These are phyloP conservation scores for Stevia rebaudiana DNA, from an alignment of 140 eudicot species.

Conservation along the genomic window DNA sequence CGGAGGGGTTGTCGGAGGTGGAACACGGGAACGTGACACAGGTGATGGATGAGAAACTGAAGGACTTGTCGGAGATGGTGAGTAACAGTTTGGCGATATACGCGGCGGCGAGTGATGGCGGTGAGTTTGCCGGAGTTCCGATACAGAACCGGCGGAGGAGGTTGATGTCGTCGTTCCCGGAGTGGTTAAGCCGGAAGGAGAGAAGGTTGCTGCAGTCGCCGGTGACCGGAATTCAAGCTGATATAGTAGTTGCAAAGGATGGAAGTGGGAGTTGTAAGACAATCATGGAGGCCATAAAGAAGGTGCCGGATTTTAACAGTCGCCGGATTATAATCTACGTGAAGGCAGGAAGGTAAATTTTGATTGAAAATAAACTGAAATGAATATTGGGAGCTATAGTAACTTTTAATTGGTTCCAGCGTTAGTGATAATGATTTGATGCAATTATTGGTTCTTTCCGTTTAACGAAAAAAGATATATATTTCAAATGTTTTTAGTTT, in stretches of 20 bases:
- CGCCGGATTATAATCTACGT: conserved; percentile 67
- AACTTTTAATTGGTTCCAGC: too few relatives aligned
- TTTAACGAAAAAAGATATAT: too few relatives aligned
- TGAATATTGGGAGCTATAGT: too few relatives aligned
- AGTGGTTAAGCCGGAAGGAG: conserved; percentile 54
- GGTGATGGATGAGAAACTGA: conserved; percentile 40
- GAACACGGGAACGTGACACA: conserved; percentile 39
- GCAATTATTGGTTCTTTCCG: too few relatives aligned
- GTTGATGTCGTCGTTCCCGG: conserved; percentile 40
- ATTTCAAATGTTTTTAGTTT: too few relatives aligned
- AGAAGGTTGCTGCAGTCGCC: conserved; percentile 50
- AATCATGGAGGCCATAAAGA: conserved; percentile 71
- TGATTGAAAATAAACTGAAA: too few relatives aligned
- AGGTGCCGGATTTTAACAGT: conserved; percentile 54
- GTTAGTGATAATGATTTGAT: too few relatives aligned
- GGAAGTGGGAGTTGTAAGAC: conserved; percentile 77
- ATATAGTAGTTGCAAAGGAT: conserved; percentile 63
- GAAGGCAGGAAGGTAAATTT: conserved; percentile 69
- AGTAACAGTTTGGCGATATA: conserved; percentile 70
- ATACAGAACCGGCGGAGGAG: conserved; percentile 47
- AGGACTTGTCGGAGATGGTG: conserved; percentile 61
- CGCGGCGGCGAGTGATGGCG: conserved; percentile 48
- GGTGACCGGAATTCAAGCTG: conserved; percentile 45
- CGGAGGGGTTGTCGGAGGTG: conserved; percentile 56
- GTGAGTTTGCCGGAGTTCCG: conserved; percentile 66